Conservation (phyloP, 2,329 filamentous ascomycete species). For the Fusarium secorum region DNA sequence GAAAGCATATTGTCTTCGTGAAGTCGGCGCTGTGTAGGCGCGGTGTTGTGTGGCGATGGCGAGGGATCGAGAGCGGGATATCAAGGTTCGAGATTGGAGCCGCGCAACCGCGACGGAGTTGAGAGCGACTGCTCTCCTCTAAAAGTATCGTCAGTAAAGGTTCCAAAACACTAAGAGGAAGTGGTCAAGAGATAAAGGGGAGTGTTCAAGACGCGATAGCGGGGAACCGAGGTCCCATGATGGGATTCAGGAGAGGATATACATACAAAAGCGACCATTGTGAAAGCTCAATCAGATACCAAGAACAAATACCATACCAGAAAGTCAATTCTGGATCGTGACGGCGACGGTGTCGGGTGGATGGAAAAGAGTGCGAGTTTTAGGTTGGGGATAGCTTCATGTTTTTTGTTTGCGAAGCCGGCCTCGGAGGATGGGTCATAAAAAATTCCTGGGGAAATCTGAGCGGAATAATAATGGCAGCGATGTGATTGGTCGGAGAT, state of each 20-base stretch:
- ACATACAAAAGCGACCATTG: conserved; percentile 26
- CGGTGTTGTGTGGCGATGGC: conserved; percentile 14
- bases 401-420: conserved; percentile 17
- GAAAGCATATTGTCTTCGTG: conserved; percentile 51
- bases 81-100: conserved; percentile 8
- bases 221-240: neutral
- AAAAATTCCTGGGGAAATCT: conserved; percentile 21
- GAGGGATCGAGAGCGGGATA: conserved; percentile 20
- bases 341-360: neutral
- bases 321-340: neutral
- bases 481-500: conserved; percentile 8
- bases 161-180: neutral
- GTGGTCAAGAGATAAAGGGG: neutral
- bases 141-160: neutral
- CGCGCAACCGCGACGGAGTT: conserved; percentile 10
- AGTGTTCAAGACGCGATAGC: neutral
- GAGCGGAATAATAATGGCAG: conserved; percentile 10
- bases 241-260: neutral
- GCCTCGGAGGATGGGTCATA: conserved; percentile 29
- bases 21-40: conserved; percentile 14
- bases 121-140: conserved; percentile 32
- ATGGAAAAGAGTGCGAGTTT: conserved; percentile 3
- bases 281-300: neutral
- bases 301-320: neutral
- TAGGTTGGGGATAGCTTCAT: conserved; percentile 28